Evolutionary conservation across 257 asterid genomes (phyloP), one percentile per base, ranked within the genome.

Genomic region (Fraxinus anomala): DNA sequence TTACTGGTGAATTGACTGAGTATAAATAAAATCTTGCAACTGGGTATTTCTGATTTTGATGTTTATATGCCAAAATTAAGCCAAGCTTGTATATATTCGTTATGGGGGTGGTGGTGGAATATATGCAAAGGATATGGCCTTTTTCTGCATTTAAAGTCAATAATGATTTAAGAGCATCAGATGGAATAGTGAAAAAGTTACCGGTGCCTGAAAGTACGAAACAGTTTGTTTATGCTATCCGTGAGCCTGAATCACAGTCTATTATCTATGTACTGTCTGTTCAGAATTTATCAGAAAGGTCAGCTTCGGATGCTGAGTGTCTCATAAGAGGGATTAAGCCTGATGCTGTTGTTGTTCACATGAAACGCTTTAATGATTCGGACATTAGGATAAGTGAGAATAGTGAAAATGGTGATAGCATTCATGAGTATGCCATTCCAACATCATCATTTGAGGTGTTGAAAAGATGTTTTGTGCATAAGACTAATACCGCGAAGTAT

Each of bases 321-420:
- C 84, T 95, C 24, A 93, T 95, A 63, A 86, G 90, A 72, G 91
- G 83, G 76, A 82, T 95, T 81, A 87, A 86, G 82, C 99, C 99
- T 36, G 98, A 95, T 36, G 98, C 99, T 5, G 99, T 95, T 49
- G 88, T 92, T 23, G 96, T 88, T 42, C 99, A 95, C 76, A 88
- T 90, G 37, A 90, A 91, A n/a, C 81, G 76, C 21, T 47, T 74
- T 76, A 86, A 79, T 71, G 80, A 79, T 44, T 23, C 79, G 0
- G 91, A 84, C 77, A 33, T 59, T 72, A 34, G 71, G 40, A 34
- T 73, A 30, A 54, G 49, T 30, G 69, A 47, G 23, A 63, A 36
- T 73, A 79, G 72, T 63, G 79, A 21, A 21, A 33, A 40, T 74
- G 78, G 76, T 80, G 82, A 66, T 49, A 66, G 31, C 70, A 76